phyloP scores from a whole-genome alignment of 2,329 filamentous ascomycete genomes.

The Pezicula rhizophila region DNA sequence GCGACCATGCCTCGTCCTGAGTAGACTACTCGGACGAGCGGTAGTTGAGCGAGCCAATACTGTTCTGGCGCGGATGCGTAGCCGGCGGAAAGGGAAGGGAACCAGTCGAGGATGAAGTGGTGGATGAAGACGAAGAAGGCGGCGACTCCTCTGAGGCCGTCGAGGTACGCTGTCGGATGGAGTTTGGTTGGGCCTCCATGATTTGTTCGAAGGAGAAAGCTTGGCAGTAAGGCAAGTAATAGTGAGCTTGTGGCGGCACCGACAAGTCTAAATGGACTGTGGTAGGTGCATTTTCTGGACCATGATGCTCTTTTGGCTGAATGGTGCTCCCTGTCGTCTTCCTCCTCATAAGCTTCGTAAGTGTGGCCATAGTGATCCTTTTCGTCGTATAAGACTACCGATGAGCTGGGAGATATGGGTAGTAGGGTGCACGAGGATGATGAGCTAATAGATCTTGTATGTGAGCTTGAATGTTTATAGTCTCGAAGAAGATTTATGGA shows the following conservation, averaged over 20 bases:
- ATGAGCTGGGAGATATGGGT: not conserved
- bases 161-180: slow-evolving; percentile 34
- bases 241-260: not conserved
- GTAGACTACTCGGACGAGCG: slow-evolving; percentile 34
- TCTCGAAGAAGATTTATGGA: too few relatives aligned
- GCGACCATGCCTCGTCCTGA: slow-evolving; percentile 38
- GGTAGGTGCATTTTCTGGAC: not conserved
- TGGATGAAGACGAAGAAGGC: slow-evolving; percentile 37
- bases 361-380: not conserved
- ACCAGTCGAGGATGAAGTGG: slow-evolving; percentile 31
- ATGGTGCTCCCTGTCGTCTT: not conserved
- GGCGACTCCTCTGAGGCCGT: slow-evolving; percentile 38
- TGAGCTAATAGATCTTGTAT: not conserved
- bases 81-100: slow-evolving; percentile 1
- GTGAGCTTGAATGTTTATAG: too few relatives aligned
- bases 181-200: slow-evolving; percentile 1
- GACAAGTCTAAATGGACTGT: not conserved
- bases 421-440: not conserved
- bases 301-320: not conserved
- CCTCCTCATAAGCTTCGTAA: not conserved
- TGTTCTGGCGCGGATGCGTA: not conserved
- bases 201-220: slow-evolving; percentile 1
- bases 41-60: slow-evolving; percentile 24
- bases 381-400: not conserved
- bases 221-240: slow-evolving; percentile 1